Conservation (phyloP, 768 basidiomycete genomes). For the Pleurotus salmoneostramineus region DNA sequence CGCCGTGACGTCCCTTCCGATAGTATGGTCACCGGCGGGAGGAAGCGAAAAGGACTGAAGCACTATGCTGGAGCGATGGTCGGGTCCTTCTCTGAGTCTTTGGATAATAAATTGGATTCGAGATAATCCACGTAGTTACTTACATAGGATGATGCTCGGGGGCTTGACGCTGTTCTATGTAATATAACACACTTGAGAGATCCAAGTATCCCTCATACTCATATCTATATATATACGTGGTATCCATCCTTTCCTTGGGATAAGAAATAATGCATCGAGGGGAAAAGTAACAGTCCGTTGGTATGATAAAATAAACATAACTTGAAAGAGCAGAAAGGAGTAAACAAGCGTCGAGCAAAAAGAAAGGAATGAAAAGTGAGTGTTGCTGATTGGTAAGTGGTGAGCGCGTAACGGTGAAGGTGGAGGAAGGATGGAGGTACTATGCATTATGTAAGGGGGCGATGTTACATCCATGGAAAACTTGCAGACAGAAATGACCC, state of each 20-base stretch:
- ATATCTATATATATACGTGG: not conserved
- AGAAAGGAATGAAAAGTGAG: not conserved
- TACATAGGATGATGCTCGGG: too few species aligned
- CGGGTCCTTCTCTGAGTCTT: too few species aligned
- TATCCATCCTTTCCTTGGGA: not conserved
- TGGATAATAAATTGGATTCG: too few species aligned
- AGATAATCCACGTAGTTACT: too few species aligned
- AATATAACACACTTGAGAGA: too few species aligned
- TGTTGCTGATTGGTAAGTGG: not conserved
- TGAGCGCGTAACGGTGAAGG: not conserved
- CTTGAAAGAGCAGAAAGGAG: constrained; percentile 9
- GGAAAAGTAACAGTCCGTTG: constrained; percentile 1
- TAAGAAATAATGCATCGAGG: not conserved
- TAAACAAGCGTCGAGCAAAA: constrained; percentile 1
- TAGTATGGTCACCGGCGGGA: too few species aligned
- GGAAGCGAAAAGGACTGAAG: too few species aligned
- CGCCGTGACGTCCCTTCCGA: too few species aligned
- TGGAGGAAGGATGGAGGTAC: not conserved
- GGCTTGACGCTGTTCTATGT: too few species aligned
- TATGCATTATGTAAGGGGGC: not conserved
- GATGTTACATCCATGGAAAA: constrained; percentile 7
- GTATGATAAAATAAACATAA: constrained; percentile 8
- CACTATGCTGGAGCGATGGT: too few species aligned
- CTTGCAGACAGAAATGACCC: constrained; percentile 5
- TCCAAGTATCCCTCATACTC: not conserved